A percentile compares a stretch with the other conserved stretches of the same genome.
phyloP scores from a whole-genome alignment of 495 filamentous ascomycete genomes.

The Neurospora sublineolata region DNA sequence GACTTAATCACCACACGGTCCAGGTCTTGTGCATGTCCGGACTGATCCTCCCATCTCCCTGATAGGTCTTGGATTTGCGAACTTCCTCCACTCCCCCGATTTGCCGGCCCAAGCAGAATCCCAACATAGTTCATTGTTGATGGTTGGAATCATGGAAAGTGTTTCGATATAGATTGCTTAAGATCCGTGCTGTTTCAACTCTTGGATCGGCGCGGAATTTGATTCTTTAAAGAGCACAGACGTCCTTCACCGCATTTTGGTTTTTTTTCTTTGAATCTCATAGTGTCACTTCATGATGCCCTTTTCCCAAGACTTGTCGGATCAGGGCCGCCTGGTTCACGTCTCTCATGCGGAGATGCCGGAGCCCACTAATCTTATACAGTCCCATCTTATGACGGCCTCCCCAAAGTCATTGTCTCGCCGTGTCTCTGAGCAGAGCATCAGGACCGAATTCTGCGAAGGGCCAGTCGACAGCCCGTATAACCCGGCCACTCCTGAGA shows the following conservation, averaged over 20 bases:
- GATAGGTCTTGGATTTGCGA: neutral
- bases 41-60: neutral
- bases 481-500: slow-evolving; percentile 20
- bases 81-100: neutral
- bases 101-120: neutral
- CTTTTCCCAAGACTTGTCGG: slow-evolving; percentile 42
- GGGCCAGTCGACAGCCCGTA: slow-evolving; percentile 36
- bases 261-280: neutral
- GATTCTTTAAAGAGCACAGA: neutral
- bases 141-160: neutral
- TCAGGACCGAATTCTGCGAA: slow-evolving; percentile 46
- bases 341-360: neutral
- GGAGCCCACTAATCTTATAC: slow-evolving; percentile 8
- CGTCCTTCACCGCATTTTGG: neutral
- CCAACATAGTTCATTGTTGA: neutral
- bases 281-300: slow-evolving; percentile 37
- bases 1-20: neutral
- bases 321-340: slow-evolving; percentile 10
- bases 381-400: slow-evolving; percentile 6
- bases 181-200: neutral
- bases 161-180: neutral
- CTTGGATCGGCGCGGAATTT: neutral
- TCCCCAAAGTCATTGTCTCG: slow-evolving; percentile 12
- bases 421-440: slow-evolving; percentile 39
- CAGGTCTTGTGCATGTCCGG: neutral